Conservation (phyloP, 2,329 filamentous ascomycete genomes). For the Penicillium sp. region DNA sequence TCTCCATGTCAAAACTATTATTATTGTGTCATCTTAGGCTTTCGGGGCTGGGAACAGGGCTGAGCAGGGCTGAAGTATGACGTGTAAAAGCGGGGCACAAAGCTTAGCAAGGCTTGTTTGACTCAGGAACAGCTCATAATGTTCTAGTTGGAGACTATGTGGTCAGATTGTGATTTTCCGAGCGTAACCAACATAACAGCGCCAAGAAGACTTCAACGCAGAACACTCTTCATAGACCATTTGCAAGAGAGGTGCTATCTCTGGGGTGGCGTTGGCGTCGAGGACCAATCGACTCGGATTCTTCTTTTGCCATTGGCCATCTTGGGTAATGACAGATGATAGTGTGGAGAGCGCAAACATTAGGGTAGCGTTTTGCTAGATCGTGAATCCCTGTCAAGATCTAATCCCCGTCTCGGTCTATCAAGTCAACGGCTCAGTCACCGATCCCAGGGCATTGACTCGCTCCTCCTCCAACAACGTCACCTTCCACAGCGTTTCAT, state of each 20-base stretch:
- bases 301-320: no score
- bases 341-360: no score
- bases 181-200: no score
- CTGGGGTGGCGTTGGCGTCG: no score
- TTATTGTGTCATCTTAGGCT: neutral
- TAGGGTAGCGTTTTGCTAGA: no score
- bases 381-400: neutral
- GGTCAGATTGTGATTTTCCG: no score
- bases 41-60: neutral
- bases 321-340: no score
- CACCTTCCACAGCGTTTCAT: constrained; percentile 30
- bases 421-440: constrained; percentile 34
- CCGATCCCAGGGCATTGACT: constrained; percentile 23
- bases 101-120: constrained; percentile 17
- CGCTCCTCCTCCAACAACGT: neutral
- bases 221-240: no score
- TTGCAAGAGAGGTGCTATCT: no score
- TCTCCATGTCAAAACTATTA: neutral
- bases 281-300: no score
- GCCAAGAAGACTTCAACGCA: no score
- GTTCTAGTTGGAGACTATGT: no score
- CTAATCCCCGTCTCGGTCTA: constrained; percentile 30
- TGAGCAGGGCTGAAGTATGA: constrained; percentile 6
- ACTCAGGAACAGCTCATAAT: neutral
- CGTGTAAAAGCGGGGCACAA: constrained; percentile 7